Evolutionary conservation across 495 filamentous ascomycete species (phyloP).

Genomic region (Podospora australis): DNA sequence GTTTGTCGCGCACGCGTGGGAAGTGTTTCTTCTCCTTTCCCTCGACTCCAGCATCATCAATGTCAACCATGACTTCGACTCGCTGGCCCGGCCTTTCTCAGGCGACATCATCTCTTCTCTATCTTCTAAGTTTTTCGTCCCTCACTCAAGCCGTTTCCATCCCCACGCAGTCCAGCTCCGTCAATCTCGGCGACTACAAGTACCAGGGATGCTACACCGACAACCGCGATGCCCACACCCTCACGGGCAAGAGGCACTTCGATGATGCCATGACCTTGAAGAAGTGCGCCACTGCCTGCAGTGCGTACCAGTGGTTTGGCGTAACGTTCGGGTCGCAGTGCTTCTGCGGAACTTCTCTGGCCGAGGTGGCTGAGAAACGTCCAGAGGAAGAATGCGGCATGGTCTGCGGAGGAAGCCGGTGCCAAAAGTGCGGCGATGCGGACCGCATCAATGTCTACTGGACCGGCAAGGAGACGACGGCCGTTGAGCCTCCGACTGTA

Average conservation of each 20-base stretch:
- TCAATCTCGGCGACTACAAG: background rate
- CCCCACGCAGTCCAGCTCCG: background rate
- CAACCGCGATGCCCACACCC: background rate
- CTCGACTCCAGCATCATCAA: too few species aligned
- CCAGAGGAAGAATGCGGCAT: conserved; percentile 7
- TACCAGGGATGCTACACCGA: conserved; percentile 16
- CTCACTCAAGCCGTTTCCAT: too few species aligned
- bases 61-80: too few species aligned
- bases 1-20: too few species aligned
- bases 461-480: conserved; percentile 6
- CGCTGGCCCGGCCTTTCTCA: too few species aligned
- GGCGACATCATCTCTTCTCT: too few species aligned
- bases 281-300: conserved; percentile 20
- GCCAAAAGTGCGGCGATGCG: conserved; percentile 3
- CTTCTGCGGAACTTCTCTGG: conserved; percentile 11
- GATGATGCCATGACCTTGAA: conserved; percentile 17
- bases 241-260: background rate
- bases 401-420: background rate
- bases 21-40: too few species aligned
- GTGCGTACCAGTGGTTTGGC: conserved; percentile 7
- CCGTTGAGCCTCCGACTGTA: conserved; percentile 15
- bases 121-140: too few species aligned
- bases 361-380: background rate
- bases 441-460: conserved; percentile 18
- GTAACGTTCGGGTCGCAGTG: conserved; percentile 12